Conservation (phyloP, 345 rosid genomes). For the Iberis pinnata region DNA sequence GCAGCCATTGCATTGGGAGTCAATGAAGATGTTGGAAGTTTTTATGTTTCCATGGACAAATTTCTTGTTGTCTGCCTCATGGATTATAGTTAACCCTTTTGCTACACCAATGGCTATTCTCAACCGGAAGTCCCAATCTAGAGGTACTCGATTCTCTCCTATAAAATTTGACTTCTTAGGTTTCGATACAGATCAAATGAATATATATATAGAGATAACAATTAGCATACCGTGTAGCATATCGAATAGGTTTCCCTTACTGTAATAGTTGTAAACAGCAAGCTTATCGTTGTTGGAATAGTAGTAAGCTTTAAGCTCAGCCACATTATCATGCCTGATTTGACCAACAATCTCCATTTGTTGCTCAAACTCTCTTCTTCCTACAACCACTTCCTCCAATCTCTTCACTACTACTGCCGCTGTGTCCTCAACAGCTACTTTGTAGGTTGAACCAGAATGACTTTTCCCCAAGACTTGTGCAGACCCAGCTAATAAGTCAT, state of each 20-base stretch:
- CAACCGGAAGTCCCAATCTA: conserved; percentile 63
- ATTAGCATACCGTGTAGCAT: conserved; percentile 50
- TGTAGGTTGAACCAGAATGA: conserved; percentile 54
- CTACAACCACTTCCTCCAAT: conserved; percentile 53
- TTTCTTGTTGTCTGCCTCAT: conserved; percentile 31
- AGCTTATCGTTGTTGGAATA: conserved; percentile 44
- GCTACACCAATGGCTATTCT: conserved; percentile 55
- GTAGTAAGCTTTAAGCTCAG: conserved; percentile 34
- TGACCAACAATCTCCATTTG: too few species aligned
- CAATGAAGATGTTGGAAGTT: conserved; percentile 57
- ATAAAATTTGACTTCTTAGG: conserved; percentile 1
- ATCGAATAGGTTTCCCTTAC: conserved; percentile 50
- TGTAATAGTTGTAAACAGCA: conserved; percentile 47
- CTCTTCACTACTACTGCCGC: conserved; percentile 73
- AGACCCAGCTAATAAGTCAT: conserved; percentile 68
- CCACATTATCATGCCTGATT: conserved; percentile 51
- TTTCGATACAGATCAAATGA: not conserved
- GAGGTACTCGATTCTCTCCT: conserved; percentile 37
- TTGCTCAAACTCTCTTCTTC: conserved; percentile 69
- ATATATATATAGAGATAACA: not conserved
- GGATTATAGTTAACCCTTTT: conserved; percentile 46
- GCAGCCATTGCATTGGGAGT: conserved; percentile 39
- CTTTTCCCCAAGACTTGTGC: conserved; percentile 74
- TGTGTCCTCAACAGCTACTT: too few species aligned
- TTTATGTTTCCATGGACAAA: conserved; percentile 57